A percentile compares a stretch with the other conserved stretches of the same genome.
Conservation (phyloP, 2,329 filamentous ascomycete species). For the Dothistroma pini region DNA sequence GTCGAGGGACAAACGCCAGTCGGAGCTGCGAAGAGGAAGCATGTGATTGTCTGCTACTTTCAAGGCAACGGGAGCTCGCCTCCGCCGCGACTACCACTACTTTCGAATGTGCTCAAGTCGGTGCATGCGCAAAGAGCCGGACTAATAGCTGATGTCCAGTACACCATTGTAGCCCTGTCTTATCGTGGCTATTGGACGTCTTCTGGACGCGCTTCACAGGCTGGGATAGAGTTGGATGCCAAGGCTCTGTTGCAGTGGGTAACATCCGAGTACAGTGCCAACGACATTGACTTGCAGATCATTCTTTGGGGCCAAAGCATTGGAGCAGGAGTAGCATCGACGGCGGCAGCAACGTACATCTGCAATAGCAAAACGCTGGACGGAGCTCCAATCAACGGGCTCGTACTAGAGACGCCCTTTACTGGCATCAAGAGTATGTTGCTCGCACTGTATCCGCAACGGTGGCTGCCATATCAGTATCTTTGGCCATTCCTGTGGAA, state of each 20-base stretch:
- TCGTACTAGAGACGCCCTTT: conserved; percentile 75
- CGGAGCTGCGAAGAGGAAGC: conserved; percentile 14
- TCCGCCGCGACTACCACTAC: conserved; percentile 45
- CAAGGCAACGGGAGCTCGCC: conserved; percentile 48
- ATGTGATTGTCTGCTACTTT: conserved; percentile 46
- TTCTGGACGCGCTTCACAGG: conserved; percentile 65
- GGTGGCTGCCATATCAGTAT: conserved; percentile 74
- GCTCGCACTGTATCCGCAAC: conserved; percentile 68
- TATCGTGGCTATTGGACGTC: conserved; percentile 78
- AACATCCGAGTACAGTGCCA: conserved; percentile 37
- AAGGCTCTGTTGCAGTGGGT: conserved; percentile 63
- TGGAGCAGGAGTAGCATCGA: conserved; percentile 67
- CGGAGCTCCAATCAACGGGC: conserved; percentile 35
- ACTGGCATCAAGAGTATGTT: conserved; percentile 68
- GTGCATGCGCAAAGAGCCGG: conserved; percentile 30
- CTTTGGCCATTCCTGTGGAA: conserved; percentile 70
- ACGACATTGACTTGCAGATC: conserved; percentile 40
- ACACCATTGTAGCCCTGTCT: conserved; percentile 45
- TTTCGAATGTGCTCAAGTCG: conserved; percentile 46
- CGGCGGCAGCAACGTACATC: conserved; percentile 49
- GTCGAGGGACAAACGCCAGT: background rate
- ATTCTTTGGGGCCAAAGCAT: conserved; percentile 76
- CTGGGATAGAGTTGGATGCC: conserved; percentile 66
- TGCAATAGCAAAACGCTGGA: conserved; percentile 33
- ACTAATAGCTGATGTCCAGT: background rate